Evolutionary conservation across 2,329 filamentous ascomycete genomes (phyloP).

Genomic region (Paecilomyces variotii): DNA sequence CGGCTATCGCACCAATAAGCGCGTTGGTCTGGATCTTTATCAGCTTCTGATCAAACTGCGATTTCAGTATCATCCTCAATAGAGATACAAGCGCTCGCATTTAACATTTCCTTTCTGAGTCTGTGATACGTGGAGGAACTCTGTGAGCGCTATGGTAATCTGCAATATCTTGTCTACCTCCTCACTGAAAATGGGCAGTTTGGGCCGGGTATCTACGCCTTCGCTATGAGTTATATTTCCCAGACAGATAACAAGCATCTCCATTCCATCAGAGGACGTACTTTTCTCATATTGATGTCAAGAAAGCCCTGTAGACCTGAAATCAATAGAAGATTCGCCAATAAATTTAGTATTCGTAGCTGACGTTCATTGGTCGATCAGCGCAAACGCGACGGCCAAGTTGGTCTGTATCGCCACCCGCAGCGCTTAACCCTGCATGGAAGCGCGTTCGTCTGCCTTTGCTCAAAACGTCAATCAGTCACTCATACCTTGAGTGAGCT

Average conservation of each 20-base stretch:
- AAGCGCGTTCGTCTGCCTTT: neutral
- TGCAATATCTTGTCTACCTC: too few species aligned
- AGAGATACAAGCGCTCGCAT: neutral
- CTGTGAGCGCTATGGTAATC: too few species aligned
- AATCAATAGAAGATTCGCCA: neutral
- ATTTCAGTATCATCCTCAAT: neutral
- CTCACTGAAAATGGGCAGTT: too few species aligned
- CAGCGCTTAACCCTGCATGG: neutral
- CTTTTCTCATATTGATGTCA: too few species aligned
- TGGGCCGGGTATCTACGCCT: too few species aligned
- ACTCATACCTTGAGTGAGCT: neutral
- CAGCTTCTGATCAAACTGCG: neutral
- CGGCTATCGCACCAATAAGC: constrained; percentile 16
- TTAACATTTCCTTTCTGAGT: neutral
- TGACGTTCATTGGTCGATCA: neutral
- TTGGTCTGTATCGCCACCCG: neutral
- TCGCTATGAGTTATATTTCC: too few species aligned
- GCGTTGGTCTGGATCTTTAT: neutral
- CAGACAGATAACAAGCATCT: too few species aligned
- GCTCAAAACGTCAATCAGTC: neutral
- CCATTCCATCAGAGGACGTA: too few species aligned
- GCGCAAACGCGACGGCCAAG: neutral
- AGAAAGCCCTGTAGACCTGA: neutral
- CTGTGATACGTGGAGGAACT: too few species aligned
- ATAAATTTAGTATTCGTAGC: neutral